A percentile compares a stretch with the other conserved stretches of the same genome.
phyloP scores from a whole-genome alignment of 495 filamentous ascomycete species.

The Aeminium ludgeri region DNA sequence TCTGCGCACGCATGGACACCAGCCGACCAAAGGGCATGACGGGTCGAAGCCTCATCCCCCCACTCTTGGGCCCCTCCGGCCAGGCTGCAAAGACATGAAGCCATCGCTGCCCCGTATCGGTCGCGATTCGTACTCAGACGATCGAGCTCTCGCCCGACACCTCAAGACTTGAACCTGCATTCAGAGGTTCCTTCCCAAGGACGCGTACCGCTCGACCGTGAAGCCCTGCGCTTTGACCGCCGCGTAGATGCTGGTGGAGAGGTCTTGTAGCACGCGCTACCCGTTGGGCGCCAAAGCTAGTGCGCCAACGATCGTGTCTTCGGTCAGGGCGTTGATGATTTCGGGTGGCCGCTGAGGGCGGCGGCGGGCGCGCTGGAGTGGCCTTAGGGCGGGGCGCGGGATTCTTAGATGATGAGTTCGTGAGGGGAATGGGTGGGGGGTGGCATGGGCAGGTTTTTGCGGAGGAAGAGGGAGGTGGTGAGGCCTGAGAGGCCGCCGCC shows the following conservation, averaged over 20 bases:
- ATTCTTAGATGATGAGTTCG: conserved; percentile 27
- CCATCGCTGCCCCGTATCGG: too few species aligned
- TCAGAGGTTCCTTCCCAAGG: conserved; percentile 7
- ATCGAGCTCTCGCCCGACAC: too few species aligned
- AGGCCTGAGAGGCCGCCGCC: conserved; percentile 37
- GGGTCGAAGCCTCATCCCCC: too few species aligned
- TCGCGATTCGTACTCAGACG: too few species aligned
- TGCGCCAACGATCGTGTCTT: conserved; percentile 32
- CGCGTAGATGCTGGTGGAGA: conserved; percentile 25
- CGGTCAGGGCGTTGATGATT: conserved; percentile 13
- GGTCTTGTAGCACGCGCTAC: conserved; percentile 28
- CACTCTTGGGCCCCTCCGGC: too few species aligned
- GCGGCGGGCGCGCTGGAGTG: conserved; percentile 6
- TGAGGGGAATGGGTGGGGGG: conserved; percentile 16
- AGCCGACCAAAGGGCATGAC: too few species aligned
- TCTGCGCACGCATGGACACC: too few species aligned
- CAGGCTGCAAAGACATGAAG: too few species aligned
- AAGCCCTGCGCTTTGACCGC: conserved; percentile 27
- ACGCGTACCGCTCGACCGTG: conserved; percentile 20
- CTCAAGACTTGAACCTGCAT: too few species aligned
- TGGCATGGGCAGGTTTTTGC: conserved; percentile 29
- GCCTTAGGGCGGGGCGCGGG: conserved; percentile 22
- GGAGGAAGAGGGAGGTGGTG: conserved; percentile 32
- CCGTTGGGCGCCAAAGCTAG: conserved; percentile 36
- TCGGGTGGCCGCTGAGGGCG: conserved; percentile 5